These are phyloP conservation scores for Irpex sp. DNA, from an alignment of 1,284 basidiomycete species.

Conservation along the genomic window DNA sequence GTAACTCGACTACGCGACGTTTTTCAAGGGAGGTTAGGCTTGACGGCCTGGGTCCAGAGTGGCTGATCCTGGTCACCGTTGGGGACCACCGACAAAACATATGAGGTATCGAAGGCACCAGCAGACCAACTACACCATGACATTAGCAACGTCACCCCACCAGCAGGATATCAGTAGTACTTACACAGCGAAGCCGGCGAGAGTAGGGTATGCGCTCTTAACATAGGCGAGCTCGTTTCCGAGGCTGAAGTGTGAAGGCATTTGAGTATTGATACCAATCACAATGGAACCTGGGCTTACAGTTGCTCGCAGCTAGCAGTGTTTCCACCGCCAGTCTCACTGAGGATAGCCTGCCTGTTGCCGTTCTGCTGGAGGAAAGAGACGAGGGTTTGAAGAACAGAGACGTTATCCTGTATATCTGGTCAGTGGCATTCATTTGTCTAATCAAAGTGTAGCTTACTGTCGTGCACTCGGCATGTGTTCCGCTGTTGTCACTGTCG, in stretches of 20 bases:
- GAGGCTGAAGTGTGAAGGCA: slow-evolving; percentile 27
- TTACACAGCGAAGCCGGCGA: slow-evolving; percentile 45
- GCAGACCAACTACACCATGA: slow-evolving; percentile 31
- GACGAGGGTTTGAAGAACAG: slow-evolving; percentile 41
- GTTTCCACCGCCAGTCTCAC: slow-evolving; percentile 58
- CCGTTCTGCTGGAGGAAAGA: slow-evolving; percentile 45
- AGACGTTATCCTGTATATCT: slow-evolving; percentile 37
- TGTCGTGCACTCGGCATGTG: slow-evolving; percentile 44
- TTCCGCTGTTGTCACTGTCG: slow-evolving; percentile 57
- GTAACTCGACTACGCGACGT: background rate
- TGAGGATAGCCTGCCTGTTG: slow-evolving; percentile 52
- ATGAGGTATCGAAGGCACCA: slow-evolving; percentile 36
- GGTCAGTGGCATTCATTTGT: background rate
- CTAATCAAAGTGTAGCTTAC: slow-evolving; percentile 12
- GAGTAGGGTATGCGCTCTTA: slow-evolving; percentile 39
- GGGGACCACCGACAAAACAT: slow-evolving; percentile 34
- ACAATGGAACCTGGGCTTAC: slow-evolving; percentile 18
- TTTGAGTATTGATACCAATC: background rate
- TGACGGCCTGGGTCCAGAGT: slow-evolving; percentile 29
- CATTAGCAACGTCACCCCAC: background rate
- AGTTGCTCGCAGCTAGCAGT: slow-evolving; percentile 44
- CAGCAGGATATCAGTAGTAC: background rate
- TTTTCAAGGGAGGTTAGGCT: slow-evolving; percentile 26
- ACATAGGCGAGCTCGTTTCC: slow-evolving; percentile 44
- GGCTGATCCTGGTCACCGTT: slow-evolving; percentile 37